Conservation (phyloP, 2,329 filamentous ascomycete species). For the Lasiodiplodia hormozganensis region DNA sequence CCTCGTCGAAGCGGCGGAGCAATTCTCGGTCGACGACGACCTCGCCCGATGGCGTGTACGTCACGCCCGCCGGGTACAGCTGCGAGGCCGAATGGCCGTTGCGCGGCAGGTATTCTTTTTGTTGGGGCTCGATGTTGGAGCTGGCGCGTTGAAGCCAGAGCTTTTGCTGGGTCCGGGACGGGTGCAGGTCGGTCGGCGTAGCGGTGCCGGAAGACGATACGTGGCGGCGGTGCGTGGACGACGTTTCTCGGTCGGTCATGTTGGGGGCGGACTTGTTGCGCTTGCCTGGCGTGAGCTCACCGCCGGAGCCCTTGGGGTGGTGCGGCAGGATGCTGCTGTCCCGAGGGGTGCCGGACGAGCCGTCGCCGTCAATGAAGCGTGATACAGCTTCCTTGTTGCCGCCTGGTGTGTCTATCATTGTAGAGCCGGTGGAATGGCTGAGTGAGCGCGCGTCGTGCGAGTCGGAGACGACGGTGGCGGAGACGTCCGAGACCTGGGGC, state of each 20-base stretch:
- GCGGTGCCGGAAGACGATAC: conserved; percentile 39
- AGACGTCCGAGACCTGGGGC: conserved; percentile 70
- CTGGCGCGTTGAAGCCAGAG: conserved; percentile 76
- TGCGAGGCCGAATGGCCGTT: conserved; percentile 41
- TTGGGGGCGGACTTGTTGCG: conserved; percentile 50
- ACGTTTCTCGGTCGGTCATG: conserved; percentile 35
- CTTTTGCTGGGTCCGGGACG: conserved; percentile 76
- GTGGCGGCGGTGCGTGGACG: conserved; percentile 18
- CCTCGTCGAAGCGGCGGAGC: conserved; percentile 70
- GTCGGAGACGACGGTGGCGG: conserved; percentile 56
- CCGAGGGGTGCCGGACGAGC: conserved; percentile 49
- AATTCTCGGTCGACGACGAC: conserved; percentile 66
- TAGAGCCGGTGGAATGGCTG: conserved; percentile 42
- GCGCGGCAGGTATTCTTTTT: conserved; percentile 52
- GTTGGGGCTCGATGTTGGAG: conserved; percentile 71
- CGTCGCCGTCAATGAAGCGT: conserved; percentile 53
- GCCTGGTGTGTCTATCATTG: conserved; percentile 46
- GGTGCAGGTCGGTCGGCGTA: conserved; percentile 49
- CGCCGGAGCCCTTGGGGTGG: conserved; percentile 32
- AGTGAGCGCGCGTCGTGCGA: conserved; percentile 44
- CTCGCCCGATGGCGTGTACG: conserved; percentile 35
- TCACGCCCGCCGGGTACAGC: conserved; percentile 13
- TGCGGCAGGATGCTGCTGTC: conserved; percentile 47
- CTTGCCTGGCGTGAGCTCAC: conserved; percentile 41
- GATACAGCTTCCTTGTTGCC: conserved; percentile 50